phyloP scores from a whole-genome alignment of 441 rosid genomes.

The Isatis lusitanica region DNA sequence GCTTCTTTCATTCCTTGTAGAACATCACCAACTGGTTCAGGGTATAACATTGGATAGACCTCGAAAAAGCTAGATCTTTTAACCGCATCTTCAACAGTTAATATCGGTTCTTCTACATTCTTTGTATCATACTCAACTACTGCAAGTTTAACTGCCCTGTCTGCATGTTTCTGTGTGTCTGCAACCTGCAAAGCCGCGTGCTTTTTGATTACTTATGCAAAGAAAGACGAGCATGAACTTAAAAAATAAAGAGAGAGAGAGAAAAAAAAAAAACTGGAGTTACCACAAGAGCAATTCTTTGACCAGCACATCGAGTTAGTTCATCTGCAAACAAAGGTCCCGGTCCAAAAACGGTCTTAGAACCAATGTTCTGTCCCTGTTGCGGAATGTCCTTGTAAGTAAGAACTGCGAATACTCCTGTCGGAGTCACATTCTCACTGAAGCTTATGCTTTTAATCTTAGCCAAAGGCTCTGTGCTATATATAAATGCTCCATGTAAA shows the following conservation, averaged over 20 bases:
- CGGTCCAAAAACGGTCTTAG: conserved; percentile 44
- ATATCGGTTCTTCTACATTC: conserved; percentile 58
- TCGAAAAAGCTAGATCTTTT: conserved; percentile 59
- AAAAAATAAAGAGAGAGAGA: background rate
- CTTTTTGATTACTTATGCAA: background rate
- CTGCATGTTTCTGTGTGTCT: conserved; percentile 75
- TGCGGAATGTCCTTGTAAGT: conserved; percentile 66
- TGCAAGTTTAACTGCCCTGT: conserved; percentile 61
- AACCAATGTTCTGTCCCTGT: conserved; percentile 63
- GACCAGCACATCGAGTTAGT: conserved; percentile 59
- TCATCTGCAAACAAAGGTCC: conserved; percentile 66
- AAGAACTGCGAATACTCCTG: conserved; percentile 47
- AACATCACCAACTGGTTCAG: conserved; percentile 64
- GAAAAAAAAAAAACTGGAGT: background rate
- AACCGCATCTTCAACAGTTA: conserved; percentile 76
- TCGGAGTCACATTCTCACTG: conserved; percentile 35
- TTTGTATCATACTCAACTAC: conserved; percentile 55
- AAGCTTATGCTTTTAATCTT: conserved; percentile 52
- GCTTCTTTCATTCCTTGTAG: conserved; percentile 78
- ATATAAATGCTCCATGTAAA: conserved; percentile 74
- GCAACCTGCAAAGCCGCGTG: conserved; percentile 53
- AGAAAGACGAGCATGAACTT: background rate
- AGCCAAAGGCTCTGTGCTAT: conserved; percentile 77
- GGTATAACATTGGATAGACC: conserved; percentile 47
- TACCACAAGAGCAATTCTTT: conserved; percentile 83